Evolutionary conservation across 2,329 filamentous ascomycete species (phyloP), one percentile per base, ranked within the genome.

Genomic region (Capronia epimyces): DNA sequence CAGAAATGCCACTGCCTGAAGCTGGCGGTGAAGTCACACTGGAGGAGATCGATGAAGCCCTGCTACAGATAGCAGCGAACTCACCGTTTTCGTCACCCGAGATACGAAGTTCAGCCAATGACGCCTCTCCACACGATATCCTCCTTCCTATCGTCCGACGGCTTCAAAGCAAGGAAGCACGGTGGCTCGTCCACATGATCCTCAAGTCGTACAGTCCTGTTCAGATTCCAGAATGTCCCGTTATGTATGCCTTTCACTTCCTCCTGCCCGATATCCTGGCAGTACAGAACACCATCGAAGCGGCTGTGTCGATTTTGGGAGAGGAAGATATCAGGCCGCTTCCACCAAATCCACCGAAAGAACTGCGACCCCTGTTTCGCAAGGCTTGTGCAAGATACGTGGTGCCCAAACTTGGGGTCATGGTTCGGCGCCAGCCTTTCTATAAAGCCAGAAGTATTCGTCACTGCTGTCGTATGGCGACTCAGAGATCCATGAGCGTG

Each of bases 101-200:
- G 10, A 37, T 49, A 89, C 89, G 0, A 62, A 63, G 63, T 31
- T 65, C n/a, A 27, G 61, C 67, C 39, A 60, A 66, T 16, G 65
- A 66, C 3, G 65, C 66, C 1, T 65, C 71, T 60, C 62, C 78
- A 62, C 66, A 73, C 18, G 67, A 70, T 3, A 65, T 75, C 2
- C 66, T 91, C 1, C 72, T 73, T 16, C 64, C 65, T 0, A 63
- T 90, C 1, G 86, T 86, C 61, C 71, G 69, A 24, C 77, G 79
- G 6, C 64, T 89, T 8, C 73, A 74, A 40, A 79, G 87, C 2
- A 73, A 74, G 37, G 87, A 95, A 63, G 85, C 83, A 3, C 95
- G 95, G 69, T 96, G 90, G 90, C 75, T 95, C 9, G 87, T 87
- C 0, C 78, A 90, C 2, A 72, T 96, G 24, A 74, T 95, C 4